Base-by-base conservation (phyloP, 2,329 filamentous ascomycete genomes). In the Fusarium coffeatum region DNA sequence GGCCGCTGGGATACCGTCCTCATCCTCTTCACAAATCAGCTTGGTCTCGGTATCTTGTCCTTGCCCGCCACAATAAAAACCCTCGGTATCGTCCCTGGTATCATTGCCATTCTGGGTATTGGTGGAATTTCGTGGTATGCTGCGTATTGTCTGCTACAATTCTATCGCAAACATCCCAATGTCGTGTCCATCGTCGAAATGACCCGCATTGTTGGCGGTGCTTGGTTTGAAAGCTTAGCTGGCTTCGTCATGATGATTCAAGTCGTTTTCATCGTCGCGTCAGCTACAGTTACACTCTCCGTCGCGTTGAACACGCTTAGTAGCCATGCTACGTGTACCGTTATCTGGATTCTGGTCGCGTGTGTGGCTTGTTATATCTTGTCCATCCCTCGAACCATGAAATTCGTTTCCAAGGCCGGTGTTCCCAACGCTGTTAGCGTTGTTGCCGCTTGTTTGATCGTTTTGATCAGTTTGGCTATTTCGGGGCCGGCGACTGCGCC, bases 161-260 rank as follows among this genome's bases (percentile, higher is more conserved):
- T 91, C 77, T 92, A 89, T 76, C 79, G 91, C 64, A 85, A 87
- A 57, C 87, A 92, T 72, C 90, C 90, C 2, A 87, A 91, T 77
- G 85, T 91, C 58, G 87, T 89, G 66, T 90, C 91, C 77, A 88
- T 92, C 18, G 91, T 89, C 73, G 90, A 92, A 72, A 88, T 92
- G 86, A 84, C 85, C 85, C 73, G 84, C 83, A 69, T 86, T 81
- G 70, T 86, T 81, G 80, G 74, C 13, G 73, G 73, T 1, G 6
- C 57, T 1, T 66, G 58, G 46, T 64, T 74, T 1, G 72, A 74
- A 34, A 22, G 57, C 1, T 4, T 74, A 2, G 72, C 72, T 11
- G 72, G 72, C 12, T 50, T 73, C 1, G 56, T 74, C 9, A 71
- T 72, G 50, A 70, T 74, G 51, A 69, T 74, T 8, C 72, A 74